Percentiles rank a stretch among this genome's conserved stretches.
These are phyloP conservation scores for Trichoderma asperelloides DNA, from an alignment of 495 filamentous ascomycete genomes.

Conservation along the genomic window DNA sequence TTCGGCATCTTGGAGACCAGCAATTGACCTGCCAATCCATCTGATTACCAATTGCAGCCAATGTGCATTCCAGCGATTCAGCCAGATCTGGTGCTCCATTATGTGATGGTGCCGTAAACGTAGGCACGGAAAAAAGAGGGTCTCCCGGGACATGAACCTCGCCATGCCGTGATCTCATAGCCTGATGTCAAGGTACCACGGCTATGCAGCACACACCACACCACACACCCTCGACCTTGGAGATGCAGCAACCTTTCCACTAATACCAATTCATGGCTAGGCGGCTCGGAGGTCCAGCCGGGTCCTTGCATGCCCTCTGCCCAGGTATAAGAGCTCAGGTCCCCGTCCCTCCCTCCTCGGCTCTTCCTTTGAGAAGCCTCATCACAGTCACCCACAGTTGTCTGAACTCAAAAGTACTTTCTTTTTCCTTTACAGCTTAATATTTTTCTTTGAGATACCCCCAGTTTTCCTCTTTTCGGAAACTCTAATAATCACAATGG, in stretches of 20 bases:
- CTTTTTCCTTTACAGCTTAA: neutral
- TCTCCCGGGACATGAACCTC: neutral
- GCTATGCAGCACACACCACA: neutral
- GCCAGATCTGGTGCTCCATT: neutral
- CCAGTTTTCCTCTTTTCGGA: neutral
- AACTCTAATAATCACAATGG: slow-evolving; percentile 49
- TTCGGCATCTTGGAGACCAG: neutral
- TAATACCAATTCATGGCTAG: neutral
- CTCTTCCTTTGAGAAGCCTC: neutral
- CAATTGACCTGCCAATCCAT: neutral
- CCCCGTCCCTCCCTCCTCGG: neutral
- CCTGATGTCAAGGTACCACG: neutral
- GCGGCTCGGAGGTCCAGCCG: neutral
- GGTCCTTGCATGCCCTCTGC: neutral
- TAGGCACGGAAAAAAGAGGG: neutral
- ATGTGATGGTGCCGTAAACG: neutral
- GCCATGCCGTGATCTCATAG: neutral
- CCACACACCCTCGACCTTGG: neutral
- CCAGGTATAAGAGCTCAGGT: slow-evolving; percentile 1
- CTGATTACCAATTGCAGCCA: neutral
- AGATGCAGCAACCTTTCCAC: slow-evolving; percentile 1
- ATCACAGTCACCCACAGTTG: neutral
- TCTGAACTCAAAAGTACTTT: neutral
- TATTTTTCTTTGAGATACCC: neutral
- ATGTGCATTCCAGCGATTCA: neutral